Evolutionary conservation across 2,329 filamentous ascomycete genomes (phyloP), one percentile per base, ranked within the genome.

Genomic region (Cordyceps cateniannulata): DNA sequence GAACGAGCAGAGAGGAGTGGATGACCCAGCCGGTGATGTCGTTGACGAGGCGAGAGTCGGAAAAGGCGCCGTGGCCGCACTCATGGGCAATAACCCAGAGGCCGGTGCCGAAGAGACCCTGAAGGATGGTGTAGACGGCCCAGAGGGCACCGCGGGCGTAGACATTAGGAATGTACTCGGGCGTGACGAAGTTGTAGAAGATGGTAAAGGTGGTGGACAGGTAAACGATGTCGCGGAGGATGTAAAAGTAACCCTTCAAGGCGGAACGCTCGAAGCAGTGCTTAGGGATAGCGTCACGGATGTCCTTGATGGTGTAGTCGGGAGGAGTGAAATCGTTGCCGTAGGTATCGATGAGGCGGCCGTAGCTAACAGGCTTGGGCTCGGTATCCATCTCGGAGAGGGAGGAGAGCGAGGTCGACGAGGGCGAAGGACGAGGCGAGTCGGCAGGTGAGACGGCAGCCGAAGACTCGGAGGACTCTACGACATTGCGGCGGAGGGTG

Each of bases 31-130:
- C 93, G 62, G 95, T 91, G 27, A 90, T 85, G 76, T 98, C 92
- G 80, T 98, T 98, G 73, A 97, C 77, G 12, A 85, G 79, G 80
- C 90, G 93, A 70, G 90, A 97, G n/a, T 90, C 81, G 48, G 95
- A 98, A 81, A 99, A 98, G 63, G 95, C 88, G 75, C 95, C 90
- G 79, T 99, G 95, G 66, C 95, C 95, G 73, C 95, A 99, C 82
- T 99, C 95, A 78, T 99, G 95, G 63, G 95, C 93, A 66, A 99
- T 81, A 63, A 99, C 91, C 95, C 95, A 99, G 62, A 97, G 74
- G 68, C 95, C 95, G 51, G 95, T 99, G 69, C 84, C 93, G 72
- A 97, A 93, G 62, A 98, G 83, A 68, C 95, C 93, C 80, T 99
- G 95, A 49, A 96, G 71, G 69, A 96, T 76, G 57, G 91, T 91